Evolutionary conservation across 2,329 filamentous ascomycete genomes (phyloP).

Genomic region (Fusarium abutilonis): DNA sequence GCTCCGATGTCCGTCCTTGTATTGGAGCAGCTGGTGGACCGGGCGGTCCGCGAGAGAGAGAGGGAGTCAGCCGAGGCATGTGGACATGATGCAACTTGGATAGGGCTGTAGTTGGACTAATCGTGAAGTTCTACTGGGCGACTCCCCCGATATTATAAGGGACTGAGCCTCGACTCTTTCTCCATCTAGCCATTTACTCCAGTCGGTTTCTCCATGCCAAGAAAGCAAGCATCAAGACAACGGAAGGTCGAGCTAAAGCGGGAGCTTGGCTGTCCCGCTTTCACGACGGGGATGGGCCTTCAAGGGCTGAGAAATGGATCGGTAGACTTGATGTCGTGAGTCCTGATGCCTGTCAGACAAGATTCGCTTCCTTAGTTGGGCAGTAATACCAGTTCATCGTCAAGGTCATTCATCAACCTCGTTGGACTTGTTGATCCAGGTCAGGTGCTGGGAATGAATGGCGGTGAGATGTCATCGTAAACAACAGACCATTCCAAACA

Average conservation of each 20-base stretch:
- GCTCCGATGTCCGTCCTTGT: background rate
- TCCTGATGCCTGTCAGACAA: constrained; percentile 9
- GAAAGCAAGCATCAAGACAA: constrained; percentile 6
- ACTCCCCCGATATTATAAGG: constrained; percentile 2
- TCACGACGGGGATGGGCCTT: background rate
- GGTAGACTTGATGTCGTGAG: constrained; percentile 5
- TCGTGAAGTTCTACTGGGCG: background rate
- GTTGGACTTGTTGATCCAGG: background rate
- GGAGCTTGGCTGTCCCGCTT: constrained; percentile 24
- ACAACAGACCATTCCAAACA: constrained; percentile 8
- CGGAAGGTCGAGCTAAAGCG: constrained; percentile 11
- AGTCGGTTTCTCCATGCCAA: constrained; percentile 10
- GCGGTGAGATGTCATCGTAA: constrained; percentile 26
- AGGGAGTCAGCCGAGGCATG: constrained; percentile 27
- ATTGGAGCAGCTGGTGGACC: constrained; percentile 13
- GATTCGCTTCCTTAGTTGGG: background rate
- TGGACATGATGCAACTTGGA: constrained; percentile 24
- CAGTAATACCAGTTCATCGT: background rate
- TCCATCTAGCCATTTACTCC: background rate
- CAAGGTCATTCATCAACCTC: constrained; percentile 5
- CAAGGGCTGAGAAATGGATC: constrained; percentile 13
- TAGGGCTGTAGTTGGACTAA: constrained; percentile 27
- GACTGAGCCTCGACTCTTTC: constrained; percentile 16
- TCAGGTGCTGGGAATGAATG: constrained; percentile 7
- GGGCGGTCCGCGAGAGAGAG: constrained; percentile 9